A percentile compares a stretch with the other conserved stretches of the same genome.
These are phyloP conservation scores for Globisporangium ultimum DNA, from an alignment of 352 stramenopile genomes.

Conservation along the genomic window DNA sequence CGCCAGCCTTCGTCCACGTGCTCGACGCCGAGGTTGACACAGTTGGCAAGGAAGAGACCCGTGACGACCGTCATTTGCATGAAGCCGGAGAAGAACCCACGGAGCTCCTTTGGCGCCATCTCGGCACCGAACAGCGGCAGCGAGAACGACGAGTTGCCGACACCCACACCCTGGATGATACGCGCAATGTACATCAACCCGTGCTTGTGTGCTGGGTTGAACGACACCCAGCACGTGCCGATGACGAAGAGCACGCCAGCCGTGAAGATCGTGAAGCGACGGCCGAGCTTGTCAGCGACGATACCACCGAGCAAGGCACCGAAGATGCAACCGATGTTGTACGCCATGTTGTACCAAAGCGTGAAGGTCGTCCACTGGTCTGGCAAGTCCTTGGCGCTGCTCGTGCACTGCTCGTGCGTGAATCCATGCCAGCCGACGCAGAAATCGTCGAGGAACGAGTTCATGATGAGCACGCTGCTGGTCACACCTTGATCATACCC, in stretches of 20 bases:
- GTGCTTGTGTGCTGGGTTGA: conserved; percentile 19
- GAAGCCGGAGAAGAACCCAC: conserved; percentile 23
- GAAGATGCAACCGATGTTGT: no score
- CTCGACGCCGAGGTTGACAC: conserved; percentile 30
- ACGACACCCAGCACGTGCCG: conserved; percentile 28
- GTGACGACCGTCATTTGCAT: conserved; percentile 35
- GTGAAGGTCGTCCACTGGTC: conserved; percentile 24
- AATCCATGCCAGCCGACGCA: conserved; percentile 20
- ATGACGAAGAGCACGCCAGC: conserved; percentile 33
- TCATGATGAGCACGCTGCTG: no score
- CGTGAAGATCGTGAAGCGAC: conserved; percentile 29
- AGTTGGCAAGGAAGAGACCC: conserved; percentile 27
- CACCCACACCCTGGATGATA: conserved; percentile 29
- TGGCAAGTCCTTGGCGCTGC: conserved; percentile 13
- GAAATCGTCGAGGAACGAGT: conserved; percentile 19
- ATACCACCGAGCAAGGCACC: conserved; percentile 30
- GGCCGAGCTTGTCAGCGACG: conserved; percentile 30
- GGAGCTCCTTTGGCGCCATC: no score
- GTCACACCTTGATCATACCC: no score
- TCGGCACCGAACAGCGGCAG: conserved; percentile 37
- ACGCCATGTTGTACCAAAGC: conserved; percentile 38
- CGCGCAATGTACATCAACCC: conserved; percentile 21
- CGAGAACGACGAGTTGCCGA: conserved; percentile 36
- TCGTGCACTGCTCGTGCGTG: conserved; percentile 24
- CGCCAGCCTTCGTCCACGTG: conserved; percentile 27